Evolutionary conservation across 2,329 filamentous ascomycete genomes (phyloP), one percentile per base, ranked within the genome.

Genomic region (Neonectria sp.): DNA sequence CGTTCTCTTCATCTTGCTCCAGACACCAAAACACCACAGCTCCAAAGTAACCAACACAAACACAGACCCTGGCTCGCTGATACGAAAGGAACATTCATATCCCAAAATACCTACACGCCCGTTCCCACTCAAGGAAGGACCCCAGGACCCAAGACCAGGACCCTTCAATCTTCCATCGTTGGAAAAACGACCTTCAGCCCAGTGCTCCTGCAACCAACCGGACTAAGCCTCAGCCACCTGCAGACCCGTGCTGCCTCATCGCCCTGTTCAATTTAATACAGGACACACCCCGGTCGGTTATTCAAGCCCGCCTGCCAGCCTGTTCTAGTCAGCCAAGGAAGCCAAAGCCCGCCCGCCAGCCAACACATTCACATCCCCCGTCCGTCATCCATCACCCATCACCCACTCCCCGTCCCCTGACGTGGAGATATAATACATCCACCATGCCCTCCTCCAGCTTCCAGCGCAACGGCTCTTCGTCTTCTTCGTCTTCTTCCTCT

Each of bases 151-250:
- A 27, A 53, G 51, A 48, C 43, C 52, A 63, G 56, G 52, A 67
- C 63, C 70, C 68, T 71, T 70, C 68, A 71, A 71, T 68, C 61
- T 66, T 61, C 55, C 52, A 68, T 63, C 55, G 46, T 24, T 57
- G 46, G 40, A 49, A 55, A 27, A 48, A 40, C 43, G 46, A 33
- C 49, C 57, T 64, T 68, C 68, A 70, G 65, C 69, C 60, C 63
- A 67, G 67, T 51, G 29, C 55, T 63, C 58, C 73, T 68, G 58
- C 72, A 67, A 64, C 68, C 65, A 65, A 68, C 65, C 65, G 51
- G 66, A 71, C 69, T 75, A 75, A 75, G 73, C 71, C 72, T 76
- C 72, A 75, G 72, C 73, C 73, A 73, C 69, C 69, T 72, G 56
- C 61, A 70, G 69, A 71, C 59, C 71, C 66, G 66, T 71, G 68